Conservation (phyloP, 768 basidiomycete genomes). For the Russula sp. region DNA sequence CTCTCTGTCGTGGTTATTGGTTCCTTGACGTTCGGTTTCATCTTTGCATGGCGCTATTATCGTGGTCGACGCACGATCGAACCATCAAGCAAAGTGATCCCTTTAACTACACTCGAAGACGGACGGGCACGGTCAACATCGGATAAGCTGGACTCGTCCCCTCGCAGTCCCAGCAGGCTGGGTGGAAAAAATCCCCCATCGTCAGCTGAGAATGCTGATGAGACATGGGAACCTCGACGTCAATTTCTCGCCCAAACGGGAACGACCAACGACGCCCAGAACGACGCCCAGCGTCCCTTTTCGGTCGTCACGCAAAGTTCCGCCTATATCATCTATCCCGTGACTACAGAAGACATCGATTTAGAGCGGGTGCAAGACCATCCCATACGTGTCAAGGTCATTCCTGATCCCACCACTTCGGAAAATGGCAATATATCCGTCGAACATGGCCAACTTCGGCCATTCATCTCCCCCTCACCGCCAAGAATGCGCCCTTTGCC, state of each 20-base stretch:
- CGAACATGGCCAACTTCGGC: neutral
- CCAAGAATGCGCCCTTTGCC: neutral
- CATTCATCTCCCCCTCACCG: neutral
- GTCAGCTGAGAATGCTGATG: neutral
- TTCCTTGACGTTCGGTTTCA: neutral
- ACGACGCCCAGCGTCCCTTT: neutral
- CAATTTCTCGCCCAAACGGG: neutral
- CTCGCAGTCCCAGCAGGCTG: constrained; percentile 21
- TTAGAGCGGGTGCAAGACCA: neutral
- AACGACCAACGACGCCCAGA: neutral
- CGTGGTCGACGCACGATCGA: neutral
- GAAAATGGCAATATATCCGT: neutral
- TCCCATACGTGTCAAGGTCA: neutral
- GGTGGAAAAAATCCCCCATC: constrained; percentile 12
- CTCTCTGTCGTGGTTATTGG: neutral
- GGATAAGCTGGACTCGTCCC: neutral
- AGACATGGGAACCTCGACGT: constrained; percentile 5
- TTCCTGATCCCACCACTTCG: neutral
- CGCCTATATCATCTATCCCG: neutral
- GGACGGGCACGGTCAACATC: neutral
- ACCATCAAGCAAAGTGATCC: neutral
- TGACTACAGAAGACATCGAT: neutral
- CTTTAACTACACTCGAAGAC: constrained; percentile 17
- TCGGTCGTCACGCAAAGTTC: neutral
- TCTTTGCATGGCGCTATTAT: constrained; percentile 8